phyloP scores from a whole-genome alignment of 306 rosid genomes.

The Quillaja saponaria region DNA sequence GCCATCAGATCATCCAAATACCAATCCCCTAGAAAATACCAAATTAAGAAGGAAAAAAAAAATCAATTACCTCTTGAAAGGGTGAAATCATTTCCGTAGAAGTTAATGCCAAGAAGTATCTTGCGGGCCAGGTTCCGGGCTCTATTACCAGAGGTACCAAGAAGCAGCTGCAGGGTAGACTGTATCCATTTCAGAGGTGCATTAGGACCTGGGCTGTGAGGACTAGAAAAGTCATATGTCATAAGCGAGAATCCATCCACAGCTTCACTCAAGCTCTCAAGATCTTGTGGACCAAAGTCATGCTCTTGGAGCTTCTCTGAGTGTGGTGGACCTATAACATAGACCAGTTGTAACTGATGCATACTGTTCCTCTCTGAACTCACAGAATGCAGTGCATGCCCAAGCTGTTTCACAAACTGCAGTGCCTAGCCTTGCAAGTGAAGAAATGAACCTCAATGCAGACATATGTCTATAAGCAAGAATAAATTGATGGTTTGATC shows the following conservation, averaged over 20 bases:
- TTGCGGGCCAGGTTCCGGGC: conserved; percentile 49
- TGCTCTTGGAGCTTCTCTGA: conserved; percentile 71
- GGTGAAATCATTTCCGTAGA: conserved; percentile 86
- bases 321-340: conserved; percentile 90
- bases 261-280: conserved; percentile 57
- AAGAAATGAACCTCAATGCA: conserved; percentile 26
- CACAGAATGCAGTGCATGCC: conserved; percentile 74
- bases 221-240: conserved; percentile 90
- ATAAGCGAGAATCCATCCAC: conserved; percentile 92
- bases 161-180: conserved; percentile 56
- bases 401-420: conserved; percentile 82
- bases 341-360: conserved; percentile 65
- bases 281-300: conserved; percentile 87
- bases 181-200: conserved; percentile 95
- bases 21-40: neutral
- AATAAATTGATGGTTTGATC: conserved; percentile 18
- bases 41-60: neutral
- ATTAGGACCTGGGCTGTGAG: conserved; percentile 91
- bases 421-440: conserved; percentile 63
- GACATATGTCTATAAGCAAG: conserved; percentile 21
- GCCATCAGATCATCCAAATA: too few relatives aligned
- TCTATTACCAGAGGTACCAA: conserved; percentile 45
- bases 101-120: conserved; percentile 89
- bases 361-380: conserved; percentile 41
- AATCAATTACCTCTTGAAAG: conserved; percentile 60